These are phyloP conservation scores for Kurtzmaniella fragi DNA, from an alignment of 805 yeast species.

Conservation along the genomic window DNA sequence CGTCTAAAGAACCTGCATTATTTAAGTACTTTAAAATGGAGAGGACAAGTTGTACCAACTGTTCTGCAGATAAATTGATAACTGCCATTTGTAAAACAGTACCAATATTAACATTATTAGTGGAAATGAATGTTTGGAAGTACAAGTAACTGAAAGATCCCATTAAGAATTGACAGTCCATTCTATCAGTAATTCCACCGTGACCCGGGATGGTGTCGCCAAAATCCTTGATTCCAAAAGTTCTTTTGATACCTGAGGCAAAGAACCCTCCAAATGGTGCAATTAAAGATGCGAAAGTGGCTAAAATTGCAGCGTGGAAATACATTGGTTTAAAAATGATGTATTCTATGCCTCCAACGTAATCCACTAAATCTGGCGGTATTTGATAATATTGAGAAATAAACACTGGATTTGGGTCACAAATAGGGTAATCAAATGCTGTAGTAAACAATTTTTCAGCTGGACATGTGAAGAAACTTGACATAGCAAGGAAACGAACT, in stretches of 20 bases:
- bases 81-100: slow-evolving; percentile 71
- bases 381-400: slow-evolving; percentile 71
- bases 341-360: slow-evolving; percentile 36
- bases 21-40: slow-evolving; percentile 53
- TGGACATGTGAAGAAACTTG: slow-evolving; percentile 83
- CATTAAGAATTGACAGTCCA: slow-evolving; percentile 97
- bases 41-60: slow-evolving; percentile 58
- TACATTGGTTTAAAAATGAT: slow-evolving; percentile 79
- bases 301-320: slow-evolving; percentile 79
- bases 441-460: slow-evolving; percentile 61
- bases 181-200: slow-evolving; percentile 96
- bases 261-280: slow-evolving; percentile 99
- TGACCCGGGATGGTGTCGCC: slow-evolving; percentile 99
- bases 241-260: slow-evolving; percentile 95
- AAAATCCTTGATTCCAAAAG: slow-evolving; percentile 93
- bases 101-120: slow-evolving; percentile 66
- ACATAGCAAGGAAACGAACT: slow-evolving; percentile 58
- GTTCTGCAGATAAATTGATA: slow-evolving; percentile 60
- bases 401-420: slow-evolving; percentile 89
- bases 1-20: slow-evolving; percentile 23
- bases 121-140: slow-evolving; percentile 85
- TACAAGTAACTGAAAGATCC: slow-evolving; percentile 91
- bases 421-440: slow-evolving; percentile 57
- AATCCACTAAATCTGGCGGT: slow-evolving; percentile 60
- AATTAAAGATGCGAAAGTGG: slow-evolving; percentile 92